These are phyloP conservation scores for Trypanosoma boissoni DNA, from an alignment of 208 protist species.

Conservation along the genomic window DNA sequence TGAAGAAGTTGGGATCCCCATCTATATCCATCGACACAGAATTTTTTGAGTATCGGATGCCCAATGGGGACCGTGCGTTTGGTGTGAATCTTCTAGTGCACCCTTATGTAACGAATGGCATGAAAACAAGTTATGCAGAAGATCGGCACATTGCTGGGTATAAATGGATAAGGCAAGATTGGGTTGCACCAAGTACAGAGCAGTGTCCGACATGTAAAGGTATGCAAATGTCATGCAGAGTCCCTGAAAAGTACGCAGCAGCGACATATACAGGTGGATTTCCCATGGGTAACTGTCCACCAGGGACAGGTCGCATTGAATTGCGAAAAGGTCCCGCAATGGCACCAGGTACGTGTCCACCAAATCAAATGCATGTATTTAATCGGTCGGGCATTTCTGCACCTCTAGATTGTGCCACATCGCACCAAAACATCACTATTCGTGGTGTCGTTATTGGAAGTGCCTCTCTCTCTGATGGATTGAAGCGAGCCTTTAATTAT, in stretches of 20 bases:
- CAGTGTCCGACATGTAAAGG: conserved; percentile 78
- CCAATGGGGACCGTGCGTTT: conserved; percentile 59
- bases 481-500: conserved; percentile 51
- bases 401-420: conserved; percentile 45
- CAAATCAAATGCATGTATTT: conserved; percentile 55
- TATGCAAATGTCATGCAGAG: conserved; percentile 36
- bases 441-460: conserved; percentile 71
- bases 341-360: conserved; percentile 33
- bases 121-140: conserved; percentile 53
- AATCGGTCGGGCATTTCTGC: conserved; percentile 71
- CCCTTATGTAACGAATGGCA: conserved; percentile 52
- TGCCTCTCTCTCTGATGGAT: conserved; percentile 31
- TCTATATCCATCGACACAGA: conserved; percentile 64
- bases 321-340: conserved; percentile 71
- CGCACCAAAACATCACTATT: conserved; percentile 81
- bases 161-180: conserved; percentile 70
- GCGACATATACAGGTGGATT: conserved; percentile 57
- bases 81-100: conserved; percentile 81
- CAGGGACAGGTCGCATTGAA: conserved; percentile 40
- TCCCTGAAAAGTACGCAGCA: conserved; percentile 18
- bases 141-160: conserved; percentile 77
- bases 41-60: conserved; percentile 62
- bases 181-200: conserved; percentile 37
- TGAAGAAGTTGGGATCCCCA: conserved; percentile 29
- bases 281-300: conserved; percentile 59